Base-by-base conservation (phyloP, 2,329 filamentous ascomycete genomes). In the Sporothrix brasiliensis region DNA sequence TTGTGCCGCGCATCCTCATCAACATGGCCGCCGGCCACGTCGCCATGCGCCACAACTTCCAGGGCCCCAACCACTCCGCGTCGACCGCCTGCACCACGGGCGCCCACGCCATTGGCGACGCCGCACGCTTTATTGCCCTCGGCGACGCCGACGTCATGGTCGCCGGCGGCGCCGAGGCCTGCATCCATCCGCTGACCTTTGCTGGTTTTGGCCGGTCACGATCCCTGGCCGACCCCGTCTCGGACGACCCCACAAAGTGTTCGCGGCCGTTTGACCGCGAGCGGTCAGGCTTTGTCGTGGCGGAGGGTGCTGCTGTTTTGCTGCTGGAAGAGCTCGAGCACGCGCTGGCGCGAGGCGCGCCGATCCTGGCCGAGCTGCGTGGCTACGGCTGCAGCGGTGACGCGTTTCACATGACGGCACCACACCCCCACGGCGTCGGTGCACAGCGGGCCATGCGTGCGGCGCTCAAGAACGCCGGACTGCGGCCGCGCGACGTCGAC, bases 61-160 rank as follows among this genome's bases (percentile, higher is more conserved):
- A 92, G 79, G 95, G 95, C 0, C 95, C 95, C 4, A 97, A 97
- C 77, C 95, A 97, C 80, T 88, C 94, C 1, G 93, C 88, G 52
- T 97, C 94, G 0, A 99, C 95, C 14, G 95, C 95, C 71, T 99
- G 95, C 79, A 98, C 95, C 0, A 99, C 95, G 0, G 95, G 95
- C 13, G 92, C 94, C 0, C 95, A 99, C 81, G 93, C 94, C 1
- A 90, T 99, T 66, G 95, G 94, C 21, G 95, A 99, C 79, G 95
- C 95, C 6, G 90, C 92, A n/a, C 89, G 94, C 21, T 92, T 97
- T 78, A 94, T 99, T 73, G 88, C 91, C n/a, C 90, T 89, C 77
- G 94, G 93, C 7, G 94, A 98, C 78, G 94, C 94, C 60, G 87
- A 97, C 79, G 91, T 98, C 69, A 98, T 99, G 93, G 82, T 99